Conservation (phyloP, 1,284 basidiomycete species). For the Vanrija humicola region DNA sequence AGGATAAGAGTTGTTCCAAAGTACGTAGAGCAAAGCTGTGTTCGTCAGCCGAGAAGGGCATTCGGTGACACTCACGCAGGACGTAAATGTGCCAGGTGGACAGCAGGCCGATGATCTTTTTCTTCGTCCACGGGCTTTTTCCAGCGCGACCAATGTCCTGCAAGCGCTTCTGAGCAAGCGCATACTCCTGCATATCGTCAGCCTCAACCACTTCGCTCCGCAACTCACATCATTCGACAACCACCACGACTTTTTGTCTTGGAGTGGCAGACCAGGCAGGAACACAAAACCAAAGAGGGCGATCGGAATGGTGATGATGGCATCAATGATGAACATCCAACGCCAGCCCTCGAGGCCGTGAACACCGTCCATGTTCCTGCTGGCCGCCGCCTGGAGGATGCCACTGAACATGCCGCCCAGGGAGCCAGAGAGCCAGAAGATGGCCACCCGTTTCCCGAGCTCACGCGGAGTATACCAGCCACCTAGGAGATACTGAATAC, state of each 20-base stretch:
- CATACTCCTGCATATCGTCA: constrained; percentile 17
- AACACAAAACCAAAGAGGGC: constrained; percentile 10
- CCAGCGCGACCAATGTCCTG: constrained; percentile 20
- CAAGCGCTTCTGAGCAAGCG: constrained; percentile 26
- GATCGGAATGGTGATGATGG: constrained; percentile 13
- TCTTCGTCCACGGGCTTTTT: constrained; percentile 23
- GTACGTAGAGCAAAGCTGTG: constrained; percentile 27
- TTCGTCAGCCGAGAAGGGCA: background rate
- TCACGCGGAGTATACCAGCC: constrained; percentile 26
- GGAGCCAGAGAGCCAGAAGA: constrained; percentile 9
- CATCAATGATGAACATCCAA: constrained; percentile 38
- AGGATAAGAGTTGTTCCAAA: constrained; percentile 32
- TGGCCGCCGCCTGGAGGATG: constrained; percentile 15
- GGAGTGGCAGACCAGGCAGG: constrained; percentile 15
- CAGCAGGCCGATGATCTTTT: constrained; percentile 20
- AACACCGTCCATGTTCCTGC: constrained; percentile 25
- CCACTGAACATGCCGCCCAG: constrained; percentile 12
- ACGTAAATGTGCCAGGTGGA: constrained; percentile 38
- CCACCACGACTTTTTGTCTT: constrained; percentile 30
- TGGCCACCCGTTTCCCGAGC: constrained; percentile 6
- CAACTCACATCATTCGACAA: background rate
- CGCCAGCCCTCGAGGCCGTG: constrained; percentile 40
- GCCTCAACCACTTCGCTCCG: no score
- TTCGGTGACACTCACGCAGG: constrained; percentile 23
- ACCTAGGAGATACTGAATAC: constrained; percentile 64